Evolutionary conservation across 805 yeast genomes (phyloP), one percentile per base, ranked within the genome.

Genomic region (Metschnikowia reukaufii): DNA sequence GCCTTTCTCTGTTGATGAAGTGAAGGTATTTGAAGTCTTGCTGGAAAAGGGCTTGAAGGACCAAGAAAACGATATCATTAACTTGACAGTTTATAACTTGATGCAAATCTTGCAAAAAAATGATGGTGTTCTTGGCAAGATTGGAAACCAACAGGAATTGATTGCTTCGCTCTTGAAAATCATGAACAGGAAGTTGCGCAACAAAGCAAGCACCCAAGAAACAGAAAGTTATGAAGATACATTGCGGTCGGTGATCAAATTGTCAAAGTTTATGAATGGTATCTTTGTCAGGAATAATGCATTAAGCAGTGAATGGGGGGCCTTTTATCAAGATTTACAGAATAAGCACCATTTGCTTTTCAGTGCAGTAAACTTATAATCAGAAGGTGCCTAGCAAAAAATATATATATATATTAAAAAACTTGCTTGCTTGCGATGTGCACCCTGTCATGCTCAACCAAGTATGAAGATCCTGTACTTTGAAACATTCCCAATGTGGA

Each of bases 141-240:
- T 60, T 35, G 65, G 52, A 52, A 63, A 59, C 39, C 61, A 49
- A 23, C 50, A 31, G 31, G 65, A 62, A 4, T 64, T 74, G n/a
- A 67, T 74, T 41, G 65, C 62, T 9, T 73, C 71, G 39, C 56
- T 70, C 41, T 50, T 57, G 19, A 44, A 52, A 17, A 67, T 76
- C 20, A 55, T 79, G 44, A 70, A 68, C 34, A 74, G 74, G 44
- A 81, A 77, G 50, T 64, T 81, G 44, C 74, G 79, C 50, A 82
- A 78, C 20, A 81, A 76, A 44, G 84, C 88, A 6, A 80, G 83
- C n/a, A 77, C 83, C 44, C 88, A 84, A 60, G 88, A 83, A 47
- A 63, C 77, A 19, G 89, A 83, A 56, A 76, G 74, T 48, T 73
- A 73, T 44, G 74, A 77, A 47, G 86, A 81, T 38, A 65, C 73